Evolutionary conservation across 495 filamentous ascomycete species (phyloP), one percentile per base, ranked within the genome.

Genomic region (Penicillium subrubescens): DNA sequence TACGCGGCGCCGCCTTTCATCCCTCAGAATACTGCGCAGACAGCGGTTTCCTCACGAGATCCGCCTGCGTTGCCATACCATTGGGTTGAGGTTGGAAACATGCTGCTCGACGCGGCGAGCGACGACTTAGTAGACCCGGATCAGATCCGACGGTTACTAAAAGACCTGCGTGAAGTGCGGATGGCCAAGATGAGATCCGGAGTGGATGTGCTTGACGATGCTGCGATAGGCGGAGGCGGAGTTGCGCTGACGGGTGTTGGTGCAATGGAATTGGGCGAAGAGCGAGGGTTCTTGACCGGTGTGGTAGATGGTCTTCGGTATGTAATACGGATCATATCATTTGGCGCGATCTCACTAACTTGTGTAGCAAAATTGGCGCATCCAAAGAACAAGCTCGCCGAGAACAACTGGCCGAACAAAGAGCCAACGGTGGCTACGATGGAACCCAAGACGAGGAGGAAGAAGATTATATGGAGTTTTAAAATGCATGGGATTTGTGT

Each of bases 261-360:
- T 3, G 89, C 89, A 3, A 91, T 99, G 89, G 95, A 99, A 82
- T 75, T 97, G 57, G 87, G 89, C 0, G 96, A 97, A 75, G 90
- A 89, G 56, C 85, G 95, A 67, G 91, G 86, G 0, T 97, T 97
- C 71, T 86, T 97, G 67, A 73, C 86, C 27, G 91, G 91, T 1
- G 92, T 97, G 10, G 88, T 97, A 65, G 94, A 99, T 78, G 90
- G 90, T 31, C 83, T 98, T 66, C 84, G 94, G 83, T 80, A 79
- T 69, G 73, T 70, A 8, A 43, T 41, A 12, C 19, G 8, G 3
- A 12, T 48, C 8, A 25, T 35, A 39, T 37, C 12, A 10, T 39
- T 8, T 54, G 7, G 5, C 4, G n/a, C 33, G 5, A 19, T 37
- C 31, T 39, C 10, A 19, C 33, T 73, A 44, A 73, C 43, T 53